A percentile compares a stretch with the other conserved stretches of the same genome.
These are phyloP conservation scores for Eutrema japonicum DNA, from an alignment of 345 rosid species.

Conservation along the genomic window DNA sequence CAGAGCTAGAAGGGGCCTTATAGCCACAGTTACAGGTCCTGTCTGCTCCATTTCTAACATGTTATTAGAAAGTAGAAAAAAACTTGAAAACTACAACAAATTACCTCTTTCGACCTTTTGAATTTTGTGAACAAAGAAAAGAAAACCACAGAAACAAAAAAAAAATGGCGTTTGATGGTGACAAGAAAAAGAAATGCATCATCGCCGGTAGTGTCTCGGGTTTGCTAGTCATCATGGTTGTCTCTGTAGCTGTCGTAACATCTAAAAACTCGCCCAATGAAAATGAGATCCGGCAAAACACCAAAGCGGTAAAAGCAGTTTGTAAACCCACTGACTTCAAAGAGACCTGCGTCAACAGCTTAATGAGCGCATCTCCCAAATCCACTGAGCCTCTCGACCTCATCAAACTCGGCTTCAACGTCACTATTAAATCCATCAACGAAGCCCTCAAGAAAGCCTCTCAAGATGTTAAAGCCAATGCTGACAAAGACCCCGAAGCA, in stretches of 20 bases:
- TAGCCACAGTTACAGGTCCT: slow-evolving; percentile 34
- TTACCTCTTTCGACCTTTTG: not conserved
- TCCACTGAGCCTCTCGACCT: slow-evolving; percentile 62
- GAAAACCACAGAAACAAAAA: slow-evolving; percentile 5
- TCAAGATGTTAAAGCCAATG: slow-evolving; percentile 45
- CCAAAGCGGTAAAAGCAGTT: slow-evolving; percentile 57
- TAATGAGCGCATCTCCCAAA: slow-evolving; percentile 50
- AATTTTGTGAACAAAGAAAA: not conserved
- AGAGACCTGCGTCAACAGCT: slow-evolving; percentile 55
- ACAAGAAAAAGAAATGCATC: slow-evolving; percentile 50
- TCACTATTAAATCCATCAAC: slow-evolving; percentile 49
- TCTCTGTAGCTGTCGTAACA: slow-evolving; percentile 54
- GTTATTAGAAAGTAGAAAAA: slow-evolving; percentile 16
- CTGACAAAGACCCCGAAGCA: slow-evolving; percentile 56
- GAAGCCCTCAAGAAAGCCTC: slow-evolving; percentile 50
- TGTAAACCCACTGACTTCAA: slow-evolving; percentile 69
- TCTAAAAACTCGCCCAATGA: slow-evolving; percentile 13
- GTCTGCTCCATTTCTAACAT: slow-evolving; percentile 28
- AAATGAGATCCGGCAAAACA: slow-evolving; percentile 28
- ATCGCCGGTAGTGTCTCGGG: slow-evolving; percentile 55
- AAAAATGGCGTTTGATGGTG: slow-evolving; percentile 27
- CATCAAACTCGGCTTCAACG: slow-evolving; percentile 55
- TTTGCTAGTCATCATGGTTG: slow-evolving; percentile 68
- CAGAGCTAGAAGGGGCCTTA: slow-evolving; percentile 37
- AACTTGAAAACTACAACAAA: not conserved